These are phyloP conservation scores for Ascoidea asiatica DNA, from an alignment of 805 yeast species.

Conservation along the genomic window DNA sequence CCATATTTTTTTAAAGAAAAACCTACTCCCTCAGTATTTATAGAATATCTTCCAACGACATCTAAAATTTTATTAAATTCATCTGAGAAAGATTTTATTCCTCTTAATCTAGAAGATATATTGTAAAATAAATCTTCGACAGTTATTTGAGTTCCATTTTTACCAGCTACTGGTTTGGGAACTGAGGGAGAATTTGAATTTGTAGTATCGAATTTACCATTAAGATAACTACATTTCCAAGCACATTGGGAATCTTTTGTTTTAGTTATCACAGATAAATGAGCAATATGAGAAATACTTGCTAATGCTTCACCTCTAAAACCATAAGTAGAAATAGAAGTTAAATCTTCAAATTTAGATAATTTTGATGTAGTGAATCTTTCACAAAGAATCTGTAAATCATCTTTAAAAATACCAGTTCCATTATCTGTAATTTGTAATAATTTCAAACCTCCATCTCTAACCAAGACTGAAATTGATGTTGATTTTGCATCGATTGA, in stretches of 20 bases:
- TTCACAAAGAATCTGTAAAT: constrained; percentile 70
- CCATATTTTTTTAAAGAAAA: constrained; percentile 74
- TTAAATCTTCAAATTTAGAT: constrained; percentile 58
- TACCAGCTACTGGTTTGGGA: constrained; percentile 75
- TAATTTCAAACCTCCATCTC: constrained; percentile 84
- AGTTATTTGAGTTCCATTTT: constrained; percentile 67
- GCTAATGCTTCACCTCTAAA: constrained; percentile 97
- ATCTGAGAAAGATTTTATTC: constrained; percentile 53
- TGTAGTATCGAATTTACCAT: constrained; percentile 44
- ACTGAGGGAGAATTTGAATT: constrained; percentile 20
- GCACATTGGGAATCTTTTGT: constrained; percentile 50
- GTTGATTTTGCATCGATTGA: constrained; percentile 78
- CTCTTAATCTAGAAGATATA: constrained; percentile 61
- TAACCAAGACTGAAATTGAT: constrained; percentile 62
- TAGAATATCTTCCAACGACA: constrained; percentile 70
- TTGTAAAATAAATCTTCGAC: constrained; percentile 89
- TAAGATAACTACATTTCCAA: constrained; percentile 50
- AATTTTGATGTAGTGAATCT: constrained; percentile 89
- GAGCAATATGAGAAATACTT: constrained; percentile 81
- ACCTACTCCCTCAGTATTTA: constrained; percentile 58
- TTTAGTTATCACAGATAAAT: constrained; percentile 70
- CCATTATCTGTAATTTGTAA: constrained; percentile 89
- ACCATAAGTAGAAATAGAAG: constrained; percentile 67
- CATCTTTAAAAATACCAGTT: constrained; percentile 59
- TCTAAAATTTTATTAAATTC: constrained; percentile 72